Evolutionary conservation across 75 land plant species (phyloP), one percentile per base, ranked within the genome.

Genomic region (Picea glauca): DNA sequence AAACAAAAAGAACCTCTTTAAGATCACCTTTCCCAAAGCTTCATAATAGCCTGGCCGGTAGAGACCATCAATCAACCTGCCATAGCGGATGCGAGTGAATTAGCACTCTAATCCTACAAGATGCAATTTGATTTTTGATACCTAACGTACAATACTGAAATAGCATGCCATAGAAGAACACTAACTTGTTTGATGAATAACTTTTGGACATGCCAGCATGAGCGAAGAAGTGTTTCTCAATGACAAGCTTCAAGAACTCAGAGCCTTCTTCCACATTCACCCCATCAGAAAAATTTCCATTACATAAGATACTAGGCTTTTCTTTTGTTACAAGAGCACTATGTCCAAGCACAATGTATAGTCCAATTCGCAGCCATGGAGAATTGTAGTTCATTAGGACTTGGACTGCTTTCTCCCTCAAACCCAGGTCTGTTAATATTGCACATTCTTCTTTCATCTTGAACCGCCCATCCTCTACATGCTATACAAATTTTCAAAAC

Each of bases 381-480:
- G 90, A 79, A 61, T 87, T 91, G 72, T 93, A 95, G 68, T 80
- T 78, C 88, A 91, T 77, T n/a, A 95, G 85, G 60, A 83, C 82
- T 74, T 78, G 85, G 5, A 85, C 58, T 9, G 93, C 93, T 58
- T 86, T 91, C 76, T 91, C 85, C 83, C 84, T 91, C 85, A 95
- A 50, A 40, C 88, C 88, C 21, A 95, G 79, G 83, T 95, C 98
- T 30, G 91, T 86, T 14, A 90, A 84, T 58, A 95, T 73, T 21
- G 93, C 87, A 60, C 96, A 95, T 73, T 88, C 86, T 60, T 84
- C 81, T 81, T 88, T 95, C 93, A 95, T 95, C 77, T 84, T 88
- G 80, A 95, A 68, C 82, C 95, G 82, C 11, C 98, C 98, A 30
- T 95, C 93, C 76, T 95, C 98, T 68, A 95, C 86, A 77, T 86